phyloP scores from a whole-genome alignment of 371 early-diverging fungal species.

The Modicella reniformis region DNA sequence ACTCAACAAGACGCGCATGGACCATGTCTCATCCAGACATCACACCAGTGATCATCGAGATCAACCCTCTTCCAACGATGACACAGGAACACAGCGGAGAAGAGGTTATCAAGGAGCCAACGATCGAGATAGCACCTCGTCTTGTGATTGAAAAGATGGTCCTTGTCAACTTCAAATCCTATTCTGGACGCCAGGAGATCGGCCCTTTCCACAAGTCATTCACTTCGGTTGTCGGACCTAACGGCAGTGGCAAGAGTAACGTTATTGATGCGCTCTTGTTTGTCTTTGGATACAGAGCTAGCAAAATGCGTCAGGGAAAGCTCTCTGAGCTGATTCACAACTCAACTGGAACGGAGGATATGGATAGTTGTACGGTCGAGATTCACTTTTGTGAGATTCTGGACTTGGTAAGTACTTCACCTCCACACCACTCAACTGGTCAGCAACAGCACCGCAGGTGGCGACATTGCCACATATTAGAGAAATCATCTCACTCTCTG shows the following conservation, averaged over 20 bases:
- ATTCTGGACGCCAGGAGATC: constrained; percentile 90
- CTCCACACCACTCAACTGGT: too few relatives aligned
- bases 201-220: constrained; percentile 98
- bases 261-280: constrained; percentile 99
- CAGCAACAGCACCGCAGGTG: too few relatives aligned
- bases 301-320: constrained; percentile 98
- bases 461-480: too few relatives aligned
- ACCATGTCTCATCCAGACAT: too few relatives aligned
- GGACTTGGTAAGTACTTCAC: constrained; percentile 72
- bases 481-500: background rate
- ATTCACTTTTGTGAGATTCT: constrained; percentile 94
- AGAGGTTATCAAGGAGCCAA: constrained; percentile 31
- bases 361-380: constrained; percentile 88
- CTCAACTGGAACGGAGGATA: constrained; percentile 80
- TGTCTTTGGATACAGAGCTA: constrained; percentile 99
- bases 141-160: constrained; percentile 93
- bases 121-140: constrained; percentile 60
- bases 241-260: constrained; percentile 99
- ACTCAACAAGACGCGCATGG: background rate
- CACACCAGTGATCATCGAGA: background rate
- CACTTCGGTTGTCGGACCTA: constrained; percentile 95
- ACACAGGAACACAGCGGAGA: constrained; percentile 8
- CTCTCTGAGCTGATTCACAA: constrained; percentile 96
- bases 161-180: constrained; percentile 95
- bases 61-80: background rate